Base-by-base conservation (phyloP, 345 rosid species). In the Aegle marmelos region DNA sequence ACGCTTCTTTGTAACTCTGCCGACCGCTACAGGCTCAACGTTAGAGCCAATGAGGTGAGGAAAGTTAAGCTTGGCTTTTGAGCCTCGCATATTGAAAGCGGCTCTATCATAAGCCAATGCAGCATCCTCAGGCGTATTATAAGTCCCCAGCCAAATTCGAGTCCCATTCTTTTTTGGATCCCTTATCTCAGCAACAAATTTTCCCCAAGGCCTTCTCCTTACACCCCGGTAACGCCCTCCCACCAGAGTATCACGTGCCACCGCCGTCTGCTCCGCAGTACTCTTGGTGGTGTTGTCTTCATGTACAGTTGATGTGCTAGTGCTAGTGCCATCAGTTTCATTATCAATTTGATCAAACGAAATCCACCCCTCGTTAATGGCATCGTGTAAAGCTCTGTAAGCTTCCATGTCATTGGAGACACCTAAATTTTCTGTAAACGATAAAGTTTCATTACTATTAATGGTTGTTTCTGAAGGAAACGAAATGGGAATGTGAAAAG, bases 141-240 rank as follows among this genome's bases (percentile, higher is more conserved):
- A 89, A 2, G 92, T 89, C 72, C 97, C 93, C 0, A 92, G 92
- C 97, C 94, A 92, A 69, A 79, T 76, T 66, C 94, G 88, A 0
- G 91, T 86, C 3, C 93, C 92, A 31, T 87, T 90, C 79, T 82
- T 89, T 84, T 88, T 88, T 28, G 91, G 91, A 64, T 86, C 92
- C 36, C 94, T 85, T 0, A 92, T 87, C 90, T 90, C 94, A 28
- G 94, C 94, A 33, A 91, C 94, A 60, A 79, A 90, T 58, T 87
- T 89, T 64, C 97, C 92, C 94, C 94, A 89, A 7, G 92, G 94
- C 72, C 97, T 53, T 19, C 21, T 53, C 76, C 82, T 83, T 57
- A 85, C 85, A 1, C 86, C 84, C 21, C 34, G 77, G 13, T 68
- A 83, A 16, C 48, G 73, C 58, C 36, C 54, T 37, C 71, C 75